Evolutionary conservation across 148 eudicot genomes (phyloP).

Genomic region (Fagopyrum tataricum): DNA sequence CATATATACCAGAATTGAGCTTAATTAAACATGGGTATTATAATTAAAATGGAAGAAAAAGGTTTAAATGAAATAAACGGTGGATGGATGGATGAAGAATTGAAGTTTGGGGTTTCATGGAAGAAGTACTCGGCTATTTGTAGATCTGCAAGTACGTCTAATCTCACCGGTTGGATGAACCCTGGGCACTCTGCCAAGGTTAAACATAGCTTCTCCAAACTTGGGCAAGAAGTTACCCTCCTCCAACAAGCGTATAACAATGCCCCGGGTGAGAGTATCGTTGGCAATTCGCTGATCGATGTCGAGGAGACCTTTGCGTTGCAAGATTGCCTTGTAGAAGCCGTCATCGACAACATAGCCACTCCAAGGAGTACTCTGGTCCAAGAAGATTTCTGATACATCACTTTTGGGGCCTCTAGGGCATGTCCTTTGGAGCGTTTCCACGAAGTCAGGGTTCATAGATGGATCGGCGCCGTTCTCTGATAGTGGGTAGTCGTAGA

Average conservation of each 20-base stretch:
- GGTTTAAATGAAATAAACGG: too few relatives aligned
- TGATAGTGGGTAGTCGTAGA: constrained; percentile 14
- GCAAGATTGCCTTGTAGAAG: constrained; percentile 13
- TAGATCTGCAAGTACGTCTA: constrained; percentile 11
- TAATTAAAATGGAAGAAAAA: background rate
- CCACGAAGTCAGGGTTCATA: constrained; percentile 15
- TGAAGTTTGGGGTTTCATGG: background rate
- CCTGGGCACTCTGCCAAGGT: constrained; percentile 15
- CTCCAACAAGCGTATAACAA: background rate
- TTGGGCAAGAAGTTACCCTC: constrained; percentile 1
- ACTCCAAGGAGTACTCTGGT: constrained; percentile 8
- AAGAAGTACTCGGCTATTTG: background rate
- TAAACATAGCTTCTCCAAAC: constrained; percentile 22
- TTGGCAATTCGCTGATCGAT: constrained; percentile 17
- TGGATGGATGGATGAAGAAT: background rate
- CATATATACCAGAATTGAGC: too few relatives aligned
- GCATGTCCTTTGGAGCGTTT: constrained; percentile 1
- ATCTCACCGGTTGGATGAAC: constrained; percentile 17
- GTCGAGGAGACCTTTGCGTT: constrained; percentile 14
- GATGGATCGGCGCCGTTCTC: constrained; percentile 12
- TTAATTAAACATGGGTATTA: background rate
- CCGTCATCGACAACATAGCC: constrained; percentile 15
- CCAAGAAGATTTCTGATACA: constrained; percentile 6
- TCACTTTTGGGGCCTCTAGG: background rate
- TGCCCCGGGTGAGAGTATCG: background rate